phyloP scores from a whole-genome alignment of 345 rosid genomes.

The Leavenworthia alabamica region DNA sequence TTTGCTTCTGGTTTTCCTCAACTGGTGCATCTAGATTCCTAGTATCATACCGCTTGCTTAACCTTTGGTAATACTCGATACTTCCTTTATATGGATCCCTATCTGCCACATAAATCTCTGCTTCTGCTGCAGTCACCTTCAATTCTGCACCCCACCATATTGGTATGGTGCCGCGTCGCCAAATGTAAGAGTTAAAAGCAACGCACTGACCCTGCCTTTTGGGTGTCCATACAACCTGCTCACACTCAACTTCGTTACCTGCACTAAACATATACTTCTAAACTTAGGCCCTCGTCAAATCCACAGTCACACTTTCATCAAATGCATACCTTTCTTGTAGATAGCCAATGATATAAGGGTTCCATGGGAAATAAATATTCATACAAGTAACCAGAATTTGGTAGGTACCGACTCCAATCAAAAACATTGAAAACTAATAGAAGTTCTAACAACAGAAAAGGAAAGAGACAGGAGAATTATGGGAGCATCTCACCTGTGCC shows the following conservation, averaged over 20 bases:
- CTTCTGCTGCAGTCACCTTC: constrained; percentile 90
- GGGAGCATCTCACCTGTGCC: constrained; percentile 67
- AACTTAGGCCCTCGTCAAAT: constrained; percentile 29
- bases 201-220: constrained; percentile 63
- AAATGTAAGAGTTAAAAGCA: constrained; percentile 76
- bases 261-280: constrained; percentile 34
- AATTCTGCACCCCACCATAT: constrained; percentile 99
- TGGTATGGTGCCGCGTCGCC: constrained; percentile 98
- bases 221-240: constrained; percentile 94
- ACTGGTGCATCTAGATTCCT: constrained; percentile 46
- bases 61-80: constrained; percentile 68
- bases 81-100: constrained; percentile 93
- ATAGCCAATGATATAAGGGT: constrained; percentile 8
- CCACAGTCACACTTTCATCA: constrained; percentile 7
- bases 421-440: constrained; percentile 1
- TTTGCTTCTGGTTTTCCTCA: constrained; percentile 63
- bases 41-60: constrained; percentile 80
- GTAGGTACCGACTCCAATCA: not conserved
- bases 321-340: not conserved
- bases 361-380: not conserved
- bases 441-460: not conserved
- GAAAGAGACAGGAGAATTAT: not conserved
- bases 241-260: constrained; percentile 99
- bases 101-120: constrained; percentile 89
- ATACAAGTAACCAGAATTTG: constrained; percentile 3